Evolutionary conservation across 1,284 basidiomycete species (phyloP), one percentile per base, ranked within the genome.

Genomic region (Ganoderma lucidum): DNA sequence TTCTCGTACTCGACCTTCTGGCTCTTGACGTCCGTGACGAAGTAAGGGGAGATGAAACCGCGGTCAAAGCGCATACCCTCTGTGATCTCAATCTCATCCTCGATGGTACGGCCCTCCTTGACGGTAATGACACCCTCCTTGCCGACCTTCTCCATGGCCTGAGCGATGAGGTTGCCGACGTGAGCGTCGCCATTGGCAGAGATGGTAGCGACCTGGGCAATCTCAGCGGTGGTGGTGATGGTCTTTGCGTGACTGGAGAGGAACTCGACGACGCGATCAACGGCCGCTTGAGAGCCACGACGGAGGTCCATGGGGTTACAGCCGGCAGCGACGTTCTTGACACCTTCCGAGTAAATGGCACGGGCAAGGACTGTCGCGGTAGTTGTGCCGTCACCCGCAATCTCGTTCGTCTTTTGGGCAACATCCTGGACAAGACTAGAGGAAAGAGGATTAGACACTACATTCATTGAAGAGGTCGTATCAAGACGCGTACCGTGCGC

Each of bases 11-110:
- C 97, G 84, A 93, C 93, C 82, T 96, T 96, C 82, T 99, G 97
- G 69, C 89, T 84, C 90, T 99, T 99, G 86, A 97, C 94, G 84
- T 99, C 96, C 77, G 97, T 99, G 84, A 99, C 93, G 82, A 99
- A 98, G 90, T 99, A 99, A 1, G 97, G 97, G 1, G 95, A 97
- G 84, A 99, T 98, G 90, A 92, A 99, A 58, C 97, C 97, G 66
- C 97, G 94, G 90, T 99, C 97, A 85, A 99, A 99, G 78, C 96
- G 92, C 97, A 99, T 99, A 80, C 97, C 97, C 85, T 99, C 97
- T 41, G 97, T 99, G 80, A 99, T 97, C 83, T 99, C 97, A 80
- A 99, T 99, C 85, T 98, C 94, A 80, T 99, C 97, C 78, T 98
- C 96, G 75, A 97, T 97, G 15, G 97, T 99, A 74, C 93, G 91